Percentiles rank a stretch among this genome's conserved stretches.
Evolutionary conservation across 306 rosid genomes (phyloP).

Genomic region (Pyrus bretschneideri): DNA sequence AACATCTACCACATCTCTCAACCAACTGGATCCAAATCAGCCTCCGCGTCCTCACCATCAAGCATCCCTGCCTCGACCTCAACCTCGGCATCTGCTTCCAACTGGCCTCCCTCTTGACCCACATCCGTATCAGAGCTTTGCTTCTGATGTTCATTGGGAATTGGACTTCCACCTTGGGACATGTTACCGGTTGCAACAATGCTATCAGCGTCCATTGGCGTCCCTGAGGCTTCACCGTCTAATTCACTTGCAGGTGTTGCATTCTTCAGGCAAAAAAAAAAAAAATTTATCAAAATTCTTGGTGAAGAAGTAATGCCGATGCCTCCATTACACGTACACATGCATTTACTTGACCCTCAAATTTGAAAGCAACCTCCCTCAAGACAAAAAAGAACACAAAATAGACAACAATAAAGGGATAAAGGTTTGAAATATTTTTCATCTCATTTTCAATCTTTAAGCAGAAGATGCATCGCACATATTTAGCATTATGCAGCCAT

Average conservation of each 20-base stretch:
- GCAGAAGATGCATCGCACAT: background rate
- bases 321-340: background rate
- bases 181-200: slow-evolving; percentile 26
- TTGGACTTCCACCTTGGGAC: slow-evolving; percentile 56
- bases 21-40: slow-evolving; percentile 57
- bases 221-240: slow-evolving; percentile 56
- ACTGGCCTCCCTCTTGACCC: slow-evolving; percentile 77
- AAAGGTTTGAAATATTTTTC: background rate
- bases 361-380: background rate
- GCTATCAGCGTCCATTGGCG: slow-evolving; percentile 59
- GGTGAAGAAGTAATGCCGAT: background rate
- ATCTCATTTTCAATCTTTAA: background rate
- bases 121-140: slow-evolving; percentile 68
- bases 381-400: background rate
- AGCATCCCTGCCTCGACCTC: slow-evolving; percentile 77
- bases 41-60: slow-evolving; percentile 79
- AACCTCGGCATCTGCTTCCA: slow-evolving; percentile 76
- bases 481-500: background rate
- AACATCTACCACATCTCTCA: slow-evolving; percentile 21
- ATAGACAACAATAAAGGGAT: background rate
- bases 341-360: background rate
- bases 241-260: slow-evolving; percentile 57
- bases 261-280: slow-evolving; percentile 27
- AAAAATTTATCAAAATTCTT: background rate
- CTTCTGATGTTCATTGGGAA: slow-evolving; percentile 71